Evolutionary conservation across 805 yeast genomes (phyloP).

Genomic region (Starmerella geochares): DNA sequence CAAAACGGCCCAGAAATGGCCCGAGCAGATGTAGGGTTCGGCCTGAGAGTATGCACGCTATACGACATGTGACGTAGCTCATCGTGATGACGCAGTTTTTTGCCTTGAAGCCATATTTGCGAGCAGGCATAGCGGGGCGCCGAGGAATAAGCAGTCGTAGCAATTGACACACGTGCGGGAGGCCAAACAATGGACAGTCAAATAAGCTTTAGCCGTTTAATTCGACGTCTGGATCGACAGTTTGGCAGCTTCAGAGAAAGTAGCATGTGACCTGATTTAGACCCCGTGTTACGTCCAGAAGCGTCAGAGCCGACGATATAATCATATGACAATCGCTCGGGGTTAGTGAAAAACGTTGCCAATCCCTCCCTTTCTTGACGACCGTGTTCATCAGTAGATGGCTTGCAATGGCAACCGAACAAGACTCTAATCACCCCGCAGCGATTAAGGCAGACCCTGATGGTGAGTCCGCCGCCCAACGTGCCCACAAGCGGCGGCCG

Average conservation of each 20-base stretch:
- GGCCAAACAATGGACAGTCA: too few species aligned
- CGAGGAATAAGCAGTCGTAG: not conserved
- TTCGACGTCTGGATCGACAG: not conserved
- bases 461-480: not conserved
- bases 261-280: not conserved
- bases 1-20: not conserved
- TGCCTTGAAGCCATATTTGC: too few species aligned
- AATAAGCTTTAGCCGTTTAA: too few species aligned
- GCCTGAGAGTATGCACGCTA: not conserved
- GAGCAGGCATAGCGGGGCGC: too few species aligned
- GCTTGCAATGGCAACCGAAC: constrained; percentile 8
- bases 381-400: not conserved
- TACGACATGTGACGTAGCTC: constrained; percentile 4
- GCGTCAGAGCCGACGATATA: not conserved
- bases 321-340: constrained; percentile 5
- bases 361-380: not conserved
- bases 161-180: too few species aligned
- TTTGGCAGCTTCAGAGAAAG: not conserved
- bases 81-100: too few species aligned
- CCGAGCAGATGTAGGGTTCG: not conserved
- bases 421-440: not conserved
- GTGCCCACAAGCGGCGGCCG: constrained; percentile 54
- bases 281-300: not conserved
- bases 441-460: constrained; percentile 8
- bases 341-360: constrained; percentile 7